phyloP scores from a whole-genome alignment of 2,329 filamentous ascomycete species.

The Colletotrichum somersetense region DNA sequence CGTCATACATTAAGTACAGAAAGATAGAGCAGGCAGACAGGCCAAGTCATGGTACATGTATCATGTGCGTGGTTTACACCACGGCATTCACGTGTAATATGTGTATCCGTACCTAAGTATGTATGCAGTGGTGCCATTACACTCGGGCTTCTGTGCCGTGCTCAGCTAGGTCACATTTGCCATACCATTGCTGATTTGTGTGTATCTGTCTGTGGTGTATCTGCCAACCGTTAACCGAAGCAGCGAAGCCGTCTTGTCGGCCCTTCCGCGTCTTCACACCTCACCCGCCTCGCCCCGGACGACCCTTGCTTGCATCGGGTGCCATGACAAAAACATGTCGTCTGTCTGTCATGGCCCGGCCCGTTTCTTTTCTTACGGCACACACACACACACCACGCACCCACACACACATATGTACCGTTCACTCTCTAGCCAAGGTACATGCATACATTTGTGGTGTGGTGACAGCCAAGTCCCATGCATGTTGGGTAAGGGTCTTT shows the following conservation, averaged over 20 bases:
- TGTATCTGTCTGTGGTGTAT: conserved; percentile 3
- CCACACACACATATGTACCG: neutral
- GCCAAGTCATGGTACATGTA: neutral
- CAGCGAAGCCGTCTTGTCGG: conserved; percentile 31
- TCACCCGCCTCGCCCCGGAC: conserved; percentile 13
- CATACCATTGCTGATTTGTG: conserved; percentile 9
- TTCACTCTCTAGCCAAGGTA: neutral
- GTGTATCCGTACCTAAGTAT: too few relatives aligned
- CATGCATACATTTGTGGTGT: neutral
- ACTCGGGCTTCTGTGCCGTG: neutral
- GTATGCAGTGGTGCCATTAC: neutral
- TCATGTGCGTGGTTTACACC: neutral
- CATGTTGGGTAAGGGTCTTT: conserved; percentile 19
- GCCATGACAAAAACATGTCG: neutral
- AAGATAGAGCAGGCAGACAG: neutral
- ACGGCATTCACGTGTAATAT: neutral
- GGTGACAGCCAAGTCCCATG: neutral
- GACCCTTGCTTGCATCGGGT: conserved; percentile 15
- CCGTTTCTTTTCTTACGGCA: conserved; percentile 23
- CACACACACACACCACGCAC: neutral
- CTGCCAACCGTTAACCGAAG: conserved; percentile 14
- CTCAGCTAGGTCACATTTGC: conserved; percentile 1
- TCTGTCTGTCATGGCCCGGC: conserved; percentile 10
- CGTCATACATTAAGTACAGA: neutral
- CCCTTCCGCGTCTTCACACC: conserved; percentile 28